Base-by-base conservation (phyloP, 768 basidiomycete genomes). In the Russula ochroleuca region DNA sequence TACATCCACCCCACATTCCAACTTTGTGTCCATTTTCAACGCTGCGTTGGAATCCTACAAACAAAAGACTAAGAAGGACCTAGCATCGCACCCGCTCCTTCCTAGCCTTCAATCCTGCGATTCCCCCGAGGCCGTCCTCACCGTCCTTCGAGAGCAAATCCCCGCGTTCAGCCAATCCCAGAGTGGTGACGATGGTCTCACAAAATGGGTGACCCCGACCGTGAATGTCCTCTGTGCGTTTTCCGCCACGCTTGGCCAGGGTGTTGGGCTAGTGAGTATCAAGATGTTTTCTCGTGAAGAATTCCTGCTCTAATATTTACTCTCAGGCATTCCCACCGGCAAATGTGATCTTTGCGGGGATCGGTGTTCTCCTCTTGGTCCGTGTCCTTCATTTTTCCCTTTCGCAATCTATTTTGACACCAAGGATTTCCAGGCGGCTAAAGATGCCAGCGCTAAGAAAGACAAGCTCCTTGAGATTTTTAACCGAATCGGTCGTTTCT, bases 171-270 rank as follows among this genome's bases (percentile, higher is more conserved):
- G 21, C 4, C 10, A 21, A 52, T 21, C 49, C 19, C 28, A 11
- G 28, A 52, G 21, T 17, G 6, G 28, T 17, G 19, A 31, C 6
- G n/a, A 52, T 6, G 5, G 28, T 2, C 31, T 60, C 2, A 11
- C 33, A 19, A 60, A 60, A 33, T 60, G n/a, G 28, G 50, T 60
- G 5, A 15, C 15, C 11, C 59, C 59, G 17, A 60, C 38, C 0
- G 10, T 60, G 9, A 60, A 51, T 7, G 59, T 60, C 3, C 25
- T 60, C 13, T 60, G 31, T 15, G 2, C 50, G 2, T 33, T 60
- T 41, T 52, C 59, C 2, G 5, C 21, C 10, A 25, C 40, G 10
- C 7, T 51, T 33, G 28, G 49, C 8, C 17, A 33, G 10, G 40
- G 59, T 3, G 17, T 51, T 17, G 50, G 50, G 1, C 37, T 50